phyloP scores from a whole-genome alignment of 129 eudicot species.

The Smallanthus sonchifolius region DNA sequence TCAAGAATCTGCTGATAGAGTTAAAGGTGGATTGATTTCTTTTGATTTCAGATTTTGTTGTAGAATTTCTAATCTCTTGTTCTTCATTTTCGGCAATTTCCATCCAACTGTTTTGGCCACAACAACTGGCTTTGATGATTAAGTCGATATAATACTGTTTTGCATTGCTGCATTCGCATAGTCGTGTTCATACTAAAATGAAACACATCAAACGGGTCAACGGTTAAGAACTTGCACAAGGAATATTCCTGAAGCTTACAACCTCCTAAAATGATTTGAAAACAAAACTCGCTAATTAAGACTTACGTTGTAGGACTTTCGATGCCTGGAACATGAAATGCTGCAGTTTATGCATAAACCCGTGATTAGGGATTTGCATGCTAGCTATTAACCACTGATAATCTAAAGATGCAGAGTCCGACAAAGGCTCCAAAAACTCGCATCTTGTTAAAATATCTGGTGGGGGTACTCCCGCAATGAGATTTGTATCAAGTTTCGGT shows the following conservation, averaged over 20 bases:
- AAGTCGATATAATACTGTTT: neutral
- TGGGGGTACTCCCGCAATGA: constrained; percentile 69
- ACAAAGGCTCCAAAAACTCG: constrained; percentile 82
- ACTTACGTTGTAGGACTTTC: neutral
- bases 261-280: neutral
- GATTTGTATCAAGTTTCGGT: constrained; percentile 78
- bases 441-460: constrained; percentile 61
- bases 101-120: neutral
- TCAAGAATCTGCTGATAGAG: constrained; percentile 4
- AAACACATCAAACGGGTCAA: neutral
- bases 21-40: neutral
- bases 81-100: neutral
- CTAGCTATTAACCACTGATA: constrained; percentile 55
- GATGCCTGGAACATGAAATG: constrained; percentile 16
- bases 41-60: constrained; percentile 8
- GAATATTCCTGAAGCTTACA: neutral
- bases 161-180: neutral
- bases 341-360: constrained; percentile 23
- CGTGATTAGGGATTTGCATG: constrained; percentile 35
- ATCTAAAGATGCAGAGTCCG: constrained; percentile 64
- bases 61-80: neutral
- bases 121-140: neutral
- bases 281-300: neutral
- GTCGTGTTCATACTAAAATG: neutral
- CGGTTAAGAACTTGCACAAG: neutral